Evolutionary conservation across 768 basidiomycete species (phyloP), one percentile per base, ranked within the genome.

Genomic region (Fomitopsis pulvina): DNA sequence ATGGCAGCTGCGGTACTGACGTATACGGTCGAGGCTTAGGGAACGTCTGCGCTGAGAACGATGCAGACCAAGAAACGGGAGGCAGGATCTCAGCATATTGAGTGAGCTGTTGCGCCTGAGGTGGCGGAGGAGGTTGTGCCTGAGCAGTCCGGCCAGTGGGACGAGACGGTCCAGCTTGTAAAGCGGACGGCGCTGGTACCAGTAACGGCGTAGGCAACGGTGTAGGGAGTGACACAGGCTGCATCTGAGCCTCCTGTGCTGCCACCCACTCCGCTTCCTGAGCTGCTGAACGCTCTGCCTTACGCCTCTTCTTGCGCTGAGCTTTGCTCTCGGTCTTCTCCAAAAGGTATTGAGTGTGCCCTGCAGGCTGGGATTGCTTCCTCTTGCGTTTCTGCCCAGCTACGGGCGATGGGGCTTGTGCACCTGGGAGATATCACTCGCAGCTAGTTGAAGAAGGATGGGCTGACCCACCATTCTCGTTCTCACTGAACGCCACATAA

Each of bases 381-480:
- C 53, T 24, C 53, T 52, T 54, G 32, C 57, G 57, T 42, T 58
- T 58, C 18, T 52, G 53, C 3, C 48, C 53, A 3, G 39, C 27
- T 5, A 45, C 12, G 28, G 43, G 43, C 7, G 34, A 29, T 41
- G 24, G 11, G 3, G 40, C 40, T 37, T 37, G 20, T 18, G 18
- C 18, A 21, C 14, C 45, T 46, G 27, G 18, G 11, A 34, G 5
- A 37, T 10, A 46, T 46, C 41, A 41, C 25, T 16, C 25, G 20
- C 25, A 26, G 16, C 3, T 41, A 41, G 10, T 20, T 9, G 6
- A 20, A 41, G 25, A 9, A 21, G 16, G 2, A 32, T 28, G 24
- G 22, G 14, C 16, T 9, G 10, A 29, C 45, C 20, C 28, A 46
- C 28, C 45, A 12, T 30, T 29, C 14, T 32, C 26, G 8, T 27